phyloP scores from a whole-genome alignment of 208 protist genomes.

The Trichomonas vaginalis region DNA sequence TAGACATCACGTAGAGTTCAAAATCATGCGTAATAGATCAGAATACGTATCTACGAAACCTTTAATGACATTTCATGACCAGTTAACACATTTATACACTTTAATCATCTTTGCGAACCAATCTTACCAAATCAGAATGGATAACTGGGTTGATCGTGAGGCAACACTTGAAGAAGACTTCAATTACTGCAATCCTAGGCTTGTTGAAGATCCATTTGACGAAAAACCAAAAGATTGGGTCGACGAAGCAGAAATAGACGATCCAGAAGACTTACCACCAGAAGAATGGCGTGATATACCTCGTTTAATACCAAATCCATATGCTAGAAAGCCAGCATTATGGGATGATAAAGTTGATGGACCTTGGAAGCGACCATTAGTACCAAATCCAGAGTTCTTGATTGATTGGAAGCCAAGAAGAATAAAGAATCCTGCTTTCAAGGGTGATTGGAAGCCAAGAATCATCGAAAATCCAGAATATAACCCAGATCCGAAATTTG shows the following conservation, averaged over 20 bases:
- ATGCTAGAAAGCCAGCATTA: conserved; percentile 28
- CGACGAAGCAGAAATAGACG: conserved; percentile 36
- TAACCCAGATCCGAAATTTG: conserved; percentile 16
- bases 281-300: conserved; percentile 32
- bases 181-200: neutral
- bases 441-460: conserved; percentile 34
- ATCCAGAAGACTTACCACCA: conserved; percentile 37
- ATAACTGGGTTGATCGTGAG: conserved; percentile 15
- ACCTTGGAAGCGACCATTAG: conserved; percentile 27
- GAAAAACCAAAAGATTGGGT: conserved; percentile 38
- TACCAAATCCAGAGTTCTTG: conserved; percentile 37
- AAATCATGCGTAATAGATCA: neutral
- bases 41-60: neutral
- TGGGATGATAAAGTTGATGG: conserved; percentile 40
- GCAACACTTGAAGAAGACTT: conserved; percentile 23
- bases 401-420: conserved; percentile 28
- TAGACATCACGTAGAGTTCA: neutral
- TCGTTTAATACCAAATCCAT: conserved; percentile 24
- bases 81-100: conserved; percentile 32
- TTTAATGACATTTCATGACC: conserved; percentile 19
- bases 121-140: conserved; percentile 31
- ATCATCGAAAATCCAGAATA: conserved; percentile 36
- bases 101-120: conserved; percentile 27
- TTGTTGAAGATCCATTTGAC: conserved; percentile 36
- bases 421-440: conserved; percentile 39